Evolutionary conservation across 2,329 filamentous ascomycete genomes (phyloP).

Genomic region (Pestalotiopsis sp.): DNA sequence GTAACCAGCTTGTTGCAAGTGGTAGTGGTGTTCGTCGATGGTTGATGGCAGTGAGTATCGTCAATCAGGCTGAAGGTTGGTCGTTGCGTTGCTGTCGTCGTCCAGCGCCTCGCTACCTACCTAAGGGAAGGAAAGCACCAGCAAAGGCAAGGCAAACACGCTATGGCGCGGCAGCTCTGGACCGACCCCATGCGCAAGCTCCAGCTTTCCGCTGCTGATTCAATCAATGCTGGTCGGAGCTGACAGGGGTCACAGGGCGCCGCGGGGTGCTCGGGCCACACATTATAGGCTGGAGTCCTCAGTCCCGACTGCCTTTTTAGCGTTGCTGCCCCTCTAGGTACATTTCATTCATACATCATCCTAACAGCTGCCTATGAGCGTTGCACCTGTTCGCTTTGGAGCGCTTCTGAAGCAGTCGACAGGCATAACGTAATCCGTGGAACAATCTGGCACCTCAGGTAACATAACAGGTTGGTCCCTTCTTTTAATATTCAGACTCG

Average conservation of each 20-base stretch:
- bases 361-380: neutral
- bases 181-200: neutral
- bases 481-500: neutral
- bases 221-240: neutral
- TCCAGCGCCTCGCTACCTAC: conserved; percentile 28
- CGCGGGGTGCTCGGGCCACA: conserved; percentile 8
- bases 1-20: neutral
- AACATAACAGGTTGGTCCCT: neutral
- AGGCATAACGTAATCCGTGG: conserved; percentile 10
- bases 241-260: conserved; percentile 7
- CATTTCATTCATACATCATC: conserved; percentile 3
- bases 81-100: conserved; percentile 23
- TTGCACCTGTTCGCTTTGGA: neutral
- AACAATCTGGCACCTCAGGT: conserved; percentile 3
- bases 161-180: conserved; percentile 38
- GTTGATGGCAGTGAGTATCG: conserved; percentile 3
- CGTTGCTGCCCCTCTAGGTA: conserved; percentile 4
- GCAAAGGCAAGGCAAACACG: conserved; percentile 41
- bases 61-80: conserved; percentile 12
- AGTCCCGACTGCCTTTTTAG: neutral
- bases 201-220: neutral
- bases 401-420: neutral
- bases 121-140: neutral
- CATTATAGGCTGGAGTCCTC: neutral
- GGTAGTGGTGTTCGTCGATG: neutral